These are phyloP conservation scores for Auriscalpium microsporum DNA, from an alignment of 768 basidiomycete genomes.

Conservation along the genomic window DNA sequence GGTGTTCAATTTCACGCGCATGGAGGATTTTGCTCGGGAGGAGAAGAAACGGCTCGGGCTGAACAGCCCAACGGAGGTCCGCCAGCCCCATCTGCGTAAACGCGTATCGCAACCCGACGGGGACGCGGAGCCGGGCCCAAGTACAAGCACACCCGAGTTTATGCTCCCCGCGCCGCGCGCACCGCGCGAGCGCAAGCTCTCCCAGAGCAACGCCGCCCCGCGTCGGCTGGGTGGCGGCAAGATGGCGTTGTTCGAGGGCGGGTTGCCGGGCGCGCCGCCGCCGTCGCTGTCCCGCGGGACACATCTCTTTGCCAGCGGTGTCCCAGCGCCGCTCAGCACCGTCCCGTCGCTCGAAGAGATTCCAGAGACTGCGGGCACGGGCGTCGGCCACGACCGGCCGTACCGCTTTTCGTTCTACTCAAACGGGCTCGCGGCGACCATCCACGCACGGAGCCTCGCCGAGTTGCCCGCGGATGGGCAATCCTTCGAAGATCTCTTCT, in stretches of 20 bases:
- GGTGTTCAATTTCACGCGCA: constrained; percentile 60
- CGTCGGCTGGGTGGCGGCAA: constrained; percentile 64
- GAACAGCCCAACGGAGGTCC: constrained; percentile 27
- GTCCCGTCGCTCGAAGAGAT: constrained; percentile 38
- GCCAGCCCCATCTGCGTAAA: constrained; percentile 18
- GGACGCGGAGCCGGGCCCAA: constrained; percentile 9
- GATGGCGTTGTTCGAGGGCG: constrained; percentile 79
- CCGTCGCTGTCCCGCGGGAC: constrained; percentile 35
- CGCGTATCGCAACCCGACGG: constrained; percentile 7
- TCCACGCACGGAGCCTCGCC: constrained; percentile 86
- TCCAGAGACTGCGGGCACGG: background rate
- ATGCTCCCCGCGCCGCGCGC: constrained; percentile 42
- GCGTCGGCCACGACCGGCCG: constrained; percentile 40
- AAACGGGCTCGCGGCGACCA: constrained; percentile 83
- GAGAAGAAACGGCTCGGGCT: constrained; percentile 65
- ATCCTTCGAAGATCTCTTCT: constrained; percentile 85
- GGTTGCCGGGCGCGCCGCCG: constrained; percentile 35
- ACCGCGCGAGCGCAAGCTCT: constrained; percentile 77
- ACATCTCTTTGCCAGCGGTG: constrained; percentile 13
- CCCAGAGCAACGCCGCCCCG: constrained; percentile 68
- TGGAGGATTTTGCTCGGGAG: constrained; percentile 69
- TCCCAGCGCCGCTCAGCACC: constrained; percentile 24
- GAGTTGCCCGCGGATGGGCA: constrained; percentile 94
- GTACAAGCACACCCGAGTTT: constrained; percentile 15
- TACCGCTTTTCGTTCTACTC: constrained; percentile 99